phyloP scores from a whole-genome alignment of 2,329 filamentous ascomycete species.

The Fusarium sp. region DNA sequence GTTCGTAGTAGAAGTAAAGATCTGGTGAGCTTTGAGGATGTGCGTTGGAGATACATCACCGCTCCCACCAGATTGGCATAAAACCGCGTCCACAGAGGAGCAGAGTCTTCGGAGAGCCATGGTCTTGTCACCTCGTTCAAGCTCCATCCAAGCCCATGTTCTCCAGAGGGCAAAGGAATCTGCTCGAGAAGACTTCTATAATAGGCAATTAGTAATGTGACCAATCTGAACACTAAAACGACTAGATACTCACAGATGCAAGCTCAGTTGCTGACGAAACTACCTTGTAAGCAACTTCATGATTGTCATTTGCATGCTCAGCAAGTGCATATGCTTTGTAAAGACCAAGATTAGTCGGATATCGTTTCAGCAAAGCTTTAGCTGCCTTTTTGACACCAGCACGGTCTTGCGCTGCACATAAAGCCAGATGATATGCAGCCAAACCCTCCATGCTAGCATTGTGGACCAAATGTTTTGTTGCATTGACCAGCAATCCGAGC shows the following conservation, averaged over 20 bases:
- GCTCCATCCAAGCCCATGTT: conserved; percentile 76
- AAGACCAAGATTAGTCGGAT: conserved; percentile 71
- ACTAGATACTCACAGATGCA: conserved; percentile 46
- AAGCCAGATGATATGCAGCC: conserved; percentile 76
- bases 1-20: conserved; percentile 66
- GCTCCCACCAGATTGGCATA: conserved; percentile 29
- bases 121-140: conserved; percentile 57
- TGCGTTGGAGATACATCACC: conserved; percentile 51
- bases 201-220: conserved; percentile 13
- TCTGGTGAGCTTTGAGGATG: conserved; percentile 66
- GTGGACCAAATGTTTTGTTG: conserved; percentile 70
- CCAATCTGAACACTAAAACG: neutral
- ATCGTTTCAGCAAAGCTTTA: conserved; percentile 78
- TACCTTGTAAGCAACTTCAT: conserved; percentile 70
- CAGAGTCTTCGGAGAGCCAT: conserved; percentile 57
- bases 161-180: conserved; percentile 63
- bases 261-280: conserved; percentile 71
- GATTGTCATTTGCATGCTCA: conserved; percentile 70
- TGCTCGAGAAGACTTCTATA: conserved; percentile 33
- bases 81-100: conserved; percentile 51
- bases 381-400: conserved; percentile 74
- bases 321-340: conserved; percentile 85
- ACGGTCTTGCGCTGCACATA: conserved; percentile 70
- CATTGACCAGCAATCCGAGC: conserved; percentile 63
- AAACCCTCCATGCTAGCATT: conserved; percentile 55